Evolutionary conservation across 139 green algal genomes (phyloP).

Genomic region (Pseudopediastrum boryanum): DNA sequence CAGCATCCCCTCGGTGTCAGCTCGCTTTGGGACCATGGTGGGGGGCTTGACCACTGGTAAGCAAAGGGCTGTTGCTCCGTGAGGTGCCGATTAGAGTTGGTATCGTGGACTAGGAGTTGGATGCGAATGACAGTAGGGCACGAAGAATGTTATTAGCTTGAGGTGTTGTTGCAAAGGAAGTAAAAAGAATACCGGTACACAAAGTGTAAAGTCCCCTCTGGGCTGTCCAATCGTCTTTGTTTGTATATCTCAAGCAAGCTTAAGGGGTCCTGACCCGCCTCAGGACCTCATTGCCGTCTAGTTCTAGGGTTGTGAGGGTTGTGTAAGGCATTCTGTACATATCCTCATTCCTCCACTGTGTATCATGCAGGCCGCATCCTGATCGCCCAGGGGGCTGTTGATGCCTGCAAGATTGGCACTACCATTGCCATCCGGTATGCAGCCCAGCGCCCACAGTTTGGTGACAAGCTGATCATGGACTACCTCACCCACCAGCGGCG

Average conservation of each 20-base stretch:
- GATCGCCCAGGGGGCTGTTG: constrained; percentile 81
- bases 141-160: too few relatives aligned
- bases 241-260: too few relatives aligned
- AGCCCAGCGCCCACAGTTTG: constrained; percentile 73
- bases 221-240: too few relatives aligned
- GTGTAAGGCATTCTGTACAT: background rate
- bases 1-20: constrained; percentile 61
- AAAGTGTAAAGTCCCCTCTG: too few relatives aligned
- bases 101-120: too few relatives aligned
- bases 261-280: too few relatives aligned
- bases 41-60: constrained; percentile 79
- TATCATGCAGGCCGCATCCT: constrained; percentile 77
- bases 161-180: too few relatives aligned
- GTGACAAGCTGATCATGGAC: constrained; percentile 72
- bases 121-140: too few relatives aligned
- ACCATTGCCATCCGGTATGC: constrained; percentile 86
- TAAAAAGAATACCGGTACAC: too few relatives aligned
- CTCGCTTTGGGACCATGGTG: constrained; percentile 88
- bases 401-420: constrained; percentile 80
- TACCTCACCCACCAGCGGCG: constrained; percentile 91
- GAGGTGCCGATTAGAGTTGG: background rate
- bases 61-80: background rate
- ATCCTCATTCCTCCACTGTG: background rate
- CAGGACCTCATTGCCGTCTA: too few relatives aligned
- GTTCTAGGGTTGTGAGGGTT: too few relatives aligned